phyloP scores from a whole-genome alignment of 2,329 filamentous ascomycete genomes.

The Neurospora sp. region DNA sequence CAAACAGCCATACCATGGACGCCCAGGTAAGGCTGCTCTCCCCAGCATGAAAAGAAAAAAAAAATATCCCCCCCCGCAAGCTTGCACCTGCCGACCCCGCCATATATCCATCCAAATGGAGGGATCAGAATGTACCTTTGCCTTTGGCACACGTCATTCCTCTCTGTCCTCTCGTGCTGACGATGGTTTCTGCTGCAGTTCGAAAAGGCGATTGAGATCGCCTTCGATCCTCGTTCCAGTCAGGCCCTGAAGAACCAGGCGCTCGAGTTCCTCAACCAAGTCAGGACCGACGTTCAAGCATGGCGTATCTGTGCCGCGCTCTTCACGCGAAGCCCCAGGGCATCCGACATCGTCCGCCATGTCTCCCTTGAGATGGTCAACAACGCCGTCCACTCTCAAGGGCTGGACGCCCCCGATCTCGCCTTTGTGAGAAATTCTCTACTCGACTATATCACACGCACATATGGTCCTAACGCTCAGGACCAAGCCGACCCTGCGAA shows the following conservation, averaged over 20 bases:
- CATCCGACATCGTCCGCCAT: constrained; percentile 77
- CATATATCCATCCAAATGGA: constrained; percentile 1
- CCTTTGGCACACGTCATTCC: background rate
- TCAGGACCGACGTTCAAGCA: constrained; percentile 72
- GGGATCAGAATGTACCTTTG: background rate
- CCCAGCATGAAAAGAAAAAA: background rate
- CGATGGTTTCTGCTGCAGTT: constrained; percentile 43
- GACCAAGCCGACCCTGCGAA: constrained; percentile 57
- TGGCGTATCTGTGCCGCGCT: constrained; percentile 85
- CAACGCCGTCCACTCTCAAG: constrained; percentile 73
- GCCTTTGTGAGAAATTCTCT: constrained; percentile 70
- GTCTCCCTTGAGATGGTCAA: constrained; percentile 90
- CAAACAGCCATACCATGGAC: constrained; percentile 19
- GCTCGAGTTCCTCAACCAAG: constrained; percentile 67
- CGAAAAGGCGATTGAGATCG: constrained; percentile 91
- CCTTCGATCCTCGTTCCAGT: constrained; percentile 72
- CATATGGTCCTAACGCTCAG: constrained; percentile 54
- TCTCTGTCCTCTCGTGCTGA: constrained; percentile 1
- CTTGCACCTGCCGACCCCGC: constrained; percentile 13
- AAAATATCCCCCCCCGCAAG: constrained; percentile 6
- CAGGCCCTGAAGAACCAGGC: constrained; percentile 70
- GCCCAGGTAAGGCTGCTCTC: constrained; percentile 19
- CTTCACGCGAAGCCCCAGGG: constrained; percentile 68
- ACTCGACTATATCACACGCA: constrained; percentile 68
- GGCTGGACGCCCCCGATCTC: constrained; percentile 64